Evolutionary conservation across 1,139 yeast genomes (phyloP).

Genomic region (Nakaseomyces glabratus): DNA sequence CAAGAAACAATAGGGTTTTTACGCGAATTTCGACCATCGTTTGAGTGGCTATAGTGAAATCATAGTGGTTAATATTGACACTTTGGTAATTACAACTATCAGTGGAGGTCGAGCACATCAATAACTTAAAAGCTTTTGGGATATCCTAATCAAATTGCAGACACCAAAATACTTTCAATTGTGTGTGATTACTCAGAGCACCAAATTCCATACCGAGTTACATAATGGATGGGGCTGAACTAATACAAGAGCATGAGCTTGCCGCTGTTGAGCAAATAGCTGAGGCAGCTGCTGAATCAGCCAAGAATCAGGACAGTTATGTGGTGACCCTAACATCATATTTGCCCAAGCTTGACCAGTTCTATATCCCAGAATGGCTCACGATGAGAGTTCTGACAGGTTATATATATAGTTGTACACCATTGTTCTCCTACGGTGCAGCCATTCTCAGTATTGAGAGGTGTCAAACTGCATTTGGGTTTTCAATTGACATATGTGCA

Average conservation of each 20-base stretch:
- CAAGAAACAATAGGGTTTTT: no score
- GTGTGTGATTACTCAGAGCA: no score
- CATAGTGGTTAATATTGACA: no score
- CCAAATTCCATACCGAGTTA: no score
- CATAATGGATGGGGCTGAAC: no score
- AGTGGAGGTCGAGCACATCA: no score
- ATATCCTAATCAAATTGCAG: no score
- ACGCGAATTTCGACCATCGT: no score
- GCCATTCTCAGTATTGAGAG: conserved; percentile 62
- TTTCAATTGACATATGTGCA: conserved; percentile 81
- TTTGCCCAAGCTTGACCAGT: conserved; percentile 33
- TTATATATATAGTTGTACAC: conserved; percentile 57
- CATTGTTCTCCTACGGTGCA: conserved; percentile 77
- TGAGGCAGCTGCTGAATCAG: not conserved
- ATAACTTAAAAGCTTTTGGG: no score
- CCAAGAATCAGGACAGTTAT: conserved; percentile 1
- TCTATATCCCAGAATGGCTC: conserved; percentile 38
- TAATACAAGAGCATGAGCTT: conserved; percentile 4
- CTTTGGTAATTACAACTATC: no score
- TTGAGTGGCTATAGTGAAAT: no score
- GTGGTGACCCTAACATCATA: conserved; percentile 22
- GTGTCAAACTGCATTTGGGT: conserved; percentile 62
- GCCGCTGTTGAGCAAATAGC: not conserved
- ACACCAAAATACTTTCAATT: no score
- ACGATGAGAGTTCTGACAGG: conserved; percentile 35